phyloP scores from a whole-genome alignment of 306 rosid genomes.

The Vachellia collinsii region DNA sequence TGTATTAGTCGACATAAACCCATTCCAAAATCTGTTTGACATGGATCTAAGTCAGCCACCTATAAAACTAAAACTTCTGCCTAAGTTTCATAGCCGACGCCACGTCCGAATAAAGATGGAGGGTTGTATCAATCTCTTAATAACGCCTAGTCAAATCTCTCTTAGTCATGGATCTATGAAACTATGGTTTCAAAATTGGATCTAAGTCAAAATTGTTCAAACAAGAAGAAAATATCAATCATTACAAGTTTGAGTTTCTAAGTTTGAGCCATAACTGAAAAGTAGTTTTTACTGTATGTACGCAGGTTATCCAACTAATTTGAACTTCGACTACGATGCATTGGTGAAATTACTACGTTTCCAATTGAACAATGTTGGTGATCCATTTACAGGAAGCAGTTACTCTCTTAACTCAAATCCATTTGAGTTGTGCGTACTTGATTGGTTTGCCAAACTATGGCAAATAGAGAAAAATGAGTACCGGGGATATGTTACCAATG shows the following conservation, averaged over 20 bases:
- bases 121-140: too few species aligned
- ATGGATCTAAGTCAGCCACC: too few species aligned
- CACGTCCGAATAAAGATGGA: too few species aligned
- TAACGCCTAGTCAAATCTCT: not conserved
- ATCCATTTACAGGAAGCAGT: not conserved
- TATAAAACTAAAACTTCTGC: too few species aligned
- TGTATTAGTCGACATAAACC: too few species aligned
- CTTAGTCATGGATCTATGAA: not conserved
- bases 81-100: too few species aligned
- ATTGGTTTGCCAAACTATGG: not conserved
- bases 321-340: conserved; percentile 1
- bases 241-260: not conserved
- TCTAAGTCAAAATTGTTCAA: too few species aligned
- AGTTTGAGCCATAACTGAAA: not conserved
- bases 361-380: not conserved
- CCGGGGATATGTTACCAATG: not conserved
- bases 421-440: not conserved
- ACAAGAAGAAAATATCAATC: too few species aligned
- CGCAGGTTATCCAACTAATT: conserved; percentile 8
- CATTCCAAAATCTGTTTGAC: too few species aligned
- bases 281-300: not conserved
- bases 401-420: not conserved
- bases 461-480: not conserved
- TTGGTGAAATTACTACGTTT: not conserved
- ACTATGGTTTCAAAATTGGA: not conserved